phyloP scores from a whole-genome alignment of 768 basidiomycete genomes.

The Pisolithus microcarpus region DNA sequence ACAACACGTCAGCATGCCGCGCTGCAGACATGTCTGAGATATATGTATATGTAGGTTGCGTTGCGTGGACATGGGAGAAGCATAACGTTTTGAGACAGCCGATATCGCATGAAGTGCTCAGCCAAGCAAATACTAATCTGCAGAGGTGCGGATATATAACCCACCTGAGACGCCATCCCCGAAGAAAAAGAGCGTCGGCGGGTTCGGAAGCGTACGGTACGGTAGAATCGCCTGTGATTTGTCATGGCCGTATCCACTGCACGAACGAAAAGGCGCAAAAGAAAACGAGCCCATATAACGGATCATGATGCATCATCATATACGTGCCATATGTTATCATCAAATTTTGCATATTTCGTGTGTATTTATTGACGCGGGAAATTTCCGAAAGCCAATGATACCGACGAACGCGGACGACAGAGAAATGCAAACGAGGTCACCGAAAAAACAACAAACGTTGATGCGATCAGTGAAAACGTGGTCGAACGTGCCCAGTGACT shows the following conservation, averaged over 20 bases:
- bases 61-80: not conserved
- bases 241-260: conserved; percentile 87
- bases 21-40: conserved; percentile 84
- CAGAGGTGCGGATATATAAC: conserved; percentile 13
- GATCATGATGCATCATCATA: not conserved
- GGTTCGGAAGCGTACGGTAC: conserved; percentile 27
- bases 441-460: no score
- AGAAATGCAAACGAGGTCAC: no score
- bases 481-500: not conserved
- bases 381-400: no score
- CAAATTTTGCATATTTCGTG: no score
- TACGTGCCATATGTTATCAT: no score
- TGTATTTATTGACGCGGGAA: no score
- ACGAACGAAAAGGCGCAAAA: not conserved
- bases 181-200: conserved; percentile 88
- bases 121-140: not conserved
- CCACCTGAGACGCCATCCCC: conserved; percentile 94
- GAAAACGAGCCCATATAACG: no score
- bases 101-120: not conserved
- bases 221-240: conserved; percentile 93
- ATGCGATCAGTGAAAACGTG: no score
- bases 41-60: not conserved
- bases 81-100: no score
- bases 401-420: no score
- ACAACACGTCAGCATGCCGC: conserved; percentile 85